Conservation (phyloP, 2,329 filamentous ascomycete species). For the Aureobasidium sp. region DNA sequence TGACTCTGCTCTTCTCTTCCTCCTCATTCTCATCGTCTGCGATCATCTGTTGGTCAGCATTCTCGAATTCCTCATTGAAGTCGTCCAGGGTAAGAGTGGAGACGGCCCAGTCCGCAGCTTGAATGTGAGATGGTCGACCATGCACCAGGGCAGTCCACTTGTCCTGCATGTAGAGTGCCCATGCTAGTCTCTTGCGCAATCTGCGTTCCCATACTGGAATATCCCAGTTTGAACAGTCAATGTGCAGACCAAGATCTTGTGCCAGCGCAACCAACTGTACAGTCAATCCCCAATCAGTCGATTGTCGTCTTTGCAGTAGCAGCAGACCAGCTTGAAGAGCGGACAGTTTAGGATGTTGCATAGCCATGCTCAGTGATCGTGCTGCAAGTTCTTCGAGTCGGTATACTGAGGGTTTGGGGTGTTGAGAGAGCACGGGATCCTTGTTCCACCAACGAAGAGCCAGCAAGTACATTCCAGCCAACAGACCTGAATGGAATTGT, state of each 20-base stretch:
- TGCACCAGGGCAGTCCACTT: constrained; percentile 84
- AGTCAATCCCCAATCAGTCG: constrained; percentile 75
- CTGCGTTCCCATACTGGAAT: constrained; percentile 84
- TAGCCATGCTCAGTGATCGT: constrained; percentile 63
- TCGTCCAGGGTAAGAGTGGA: constrained; percentile 55
- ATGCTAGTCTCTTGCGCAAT: constrained; percentile 74
- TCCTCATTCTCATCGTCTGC: constrained; percentile 33
- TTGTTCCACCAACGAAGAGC: constrained; percentile 84
- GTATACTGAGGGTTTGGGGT: constrained; percentile 61
- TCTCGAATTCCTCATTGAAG: constrained; percentile 63
- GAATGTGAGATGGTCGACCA: constrained; percentile 72
- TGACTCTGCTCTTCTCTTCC: constrained; percentile 55
- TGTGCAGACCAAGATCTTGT: constrained; percentile 80
- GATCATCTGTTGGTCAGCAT: constrained; percentile 17
- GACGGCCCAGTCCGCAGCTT: constrained; percentile 68
- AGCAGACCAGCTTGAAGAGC: constrained; percentile 70
- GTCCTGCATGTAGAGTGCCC: constrained; percentile 91
- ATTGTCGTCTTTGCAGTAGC: constrained; percentile 64
- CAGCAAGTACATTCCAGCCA: constrained; percentile 75
- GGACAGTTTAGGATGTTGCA: constrained; percentile 73
- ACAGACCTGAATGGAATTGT: constrained; percentile 65
- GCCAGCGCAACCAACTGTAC: constrained; percentile 79
- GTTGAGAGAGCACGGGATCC: constrained; percentile 54
- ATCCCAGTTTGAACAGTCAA: constrained; percentile 80
- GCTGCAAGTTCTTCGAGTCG: constrained; percentile 67